Evolutionary conservation across 257 asterid species (phyloP), one percentile per base, ranked within the genome.

Genomic region (Nicotiana obtusifolia): DNA sequence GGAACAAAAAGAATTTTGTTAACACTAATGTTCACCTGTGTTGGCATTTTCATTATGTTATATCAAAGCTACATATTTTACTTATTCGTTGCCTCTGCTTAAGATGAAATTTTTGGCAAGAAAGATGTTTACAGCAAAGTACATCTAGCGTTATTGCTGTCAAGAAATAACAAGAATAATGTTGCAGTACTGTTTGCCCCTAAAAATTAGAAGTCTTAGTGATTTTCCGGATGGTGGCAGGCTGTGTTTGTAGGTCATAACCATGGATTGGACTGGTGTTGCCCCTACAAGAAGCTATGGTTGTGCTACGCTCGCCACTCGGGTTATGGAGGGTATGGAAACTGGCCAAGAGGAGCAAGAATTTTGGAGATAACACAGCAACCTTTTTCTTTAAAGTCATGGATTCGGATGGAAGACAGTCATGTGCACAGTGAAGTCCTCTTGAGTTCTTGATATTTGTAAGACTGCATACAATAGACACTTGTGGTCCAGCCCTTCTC

Each of bases 211-310:
- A 28, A 16, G 56, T 30, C 49, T 5, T 76, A 7, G 47, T 59
- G 52, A 41, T 41, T 41, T 54, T 81, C 26, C 71, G 30, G 30
- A 52, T 82, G 82, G 59, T 84, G 82, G 83, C 93, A 95, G 99
- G 98, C 97, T 6, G 88, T 94, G 78, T 94, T 94, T 87, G 99
- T 92, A 7, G 97, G 97, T 9, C 98, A 94, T 85, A 95, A 95
- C 90, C 97, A 94, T 83, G 98, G 98, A 75, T 77, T 95, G 86
- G 99, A 95, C 83, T 95, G 99, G 99, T 95, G 98, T 84, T 95
- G 98, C 84, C 98, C 99, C 4, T 73, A 89, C 64, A 89, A 87
- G 91, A 83, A 87, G 78, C 82, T 94, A 14, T 94, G 98, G 98
- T 85, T 95, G 77, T 95, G 99, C 89, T 95, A 88, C 81, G 98